Conservation (phyloP, 1,284 basidiomycete species). For the Tilletia horrida region DNA sequence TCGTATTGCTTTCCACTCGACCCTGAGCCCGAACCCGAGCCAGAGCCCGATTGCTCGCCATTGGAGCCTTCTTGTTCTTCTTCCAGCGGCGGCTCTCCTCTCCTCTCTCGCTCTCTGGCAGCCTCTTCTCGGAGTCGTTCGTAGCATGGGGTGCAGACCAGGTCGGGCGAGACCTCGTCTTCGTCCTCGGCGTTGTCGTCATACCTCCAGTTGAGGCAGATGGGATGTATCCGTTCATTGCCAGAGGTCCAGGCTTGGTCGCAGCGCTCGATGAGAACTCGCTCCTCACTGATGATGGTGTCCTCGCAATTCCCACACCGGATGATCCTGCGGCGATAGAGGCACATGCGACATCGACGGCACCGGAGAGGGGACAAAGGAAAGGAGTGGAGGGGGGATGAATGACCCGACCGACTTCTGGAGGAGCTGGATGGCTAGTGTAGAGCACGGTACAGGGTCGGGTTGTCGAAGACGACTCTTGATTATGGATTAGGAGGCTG, state of each 20-base stretch:
- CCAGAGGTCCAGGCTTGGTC: constrained; percentile 9
- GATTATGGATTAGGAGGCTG: too few relatives aligned
- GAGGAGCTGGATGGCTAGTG: not conserved
- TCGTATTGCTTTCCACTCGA: constrained; percentile 16
- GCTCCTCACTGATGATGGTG: constrained; percentile 7
- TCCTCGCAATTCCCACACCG: constrained; percentile 11
- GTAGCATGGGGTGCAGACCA: constrained; percentile 1
- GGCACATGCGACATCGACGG: constrained; percentile 16
- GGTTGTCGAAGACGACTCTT: too few relatives aligned
- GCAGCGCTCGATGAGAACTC: constrained; percentile 12
- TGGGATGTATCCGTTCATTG: constrained; percentile 1
- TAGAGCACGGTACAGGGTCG: too few relatives aligned
- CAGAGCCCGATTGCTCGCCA: not conserved
- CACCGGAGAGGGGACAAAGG: too few relatives aligned
- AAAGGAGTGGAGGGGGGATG: not conserved
- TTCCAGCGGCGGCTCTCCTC: constrained; percentile 11
- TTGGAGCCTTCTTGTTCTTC: not conserved
- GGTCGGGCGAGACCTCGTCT: not conserved
- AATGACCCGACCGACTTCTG: not conserved
- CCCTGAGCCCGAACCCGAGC: constrained; percentile 1
- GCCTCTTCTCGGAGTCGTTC: not conserved
- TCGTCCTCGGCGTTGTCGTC: constrained; percentile 6
- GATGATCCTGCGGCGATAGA: constrained; percentile 14
- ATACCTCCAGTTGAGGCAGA: constrained; percentile 16
- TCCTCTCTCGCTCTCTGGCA: constrained; percentile 2